A percentile compares a stretch with the other conserved stretches of the same genome.
Evolutionary conservation across 805 yeast species (phyloP).

Genomic region (Spathaspora girioi): DNA sequence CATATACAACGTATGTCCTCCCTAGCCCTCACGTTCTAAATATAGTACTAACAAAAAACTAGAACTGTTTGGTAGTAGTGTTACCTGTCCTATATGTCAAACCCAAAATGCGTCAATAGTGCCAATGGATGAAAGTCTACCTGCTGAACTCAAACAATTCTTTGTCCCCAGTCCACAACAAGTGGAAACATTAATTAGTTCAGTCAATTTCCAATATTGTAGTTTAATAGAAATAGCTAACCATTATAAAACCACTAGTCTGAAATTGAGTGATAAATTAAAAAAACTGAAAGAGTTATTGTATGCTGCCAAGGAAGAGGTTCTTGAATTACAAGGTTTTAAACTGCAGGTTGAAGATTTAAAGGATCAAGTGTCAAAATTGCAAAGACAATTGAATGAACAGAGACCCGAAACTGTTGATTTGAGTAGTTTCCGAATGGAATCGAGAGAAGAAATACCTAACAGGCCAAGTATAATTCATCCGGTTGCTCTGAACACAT

Average conservation of each 20-base stretch:
- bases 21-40: neutral
- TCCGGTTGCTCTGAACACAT: neutral
- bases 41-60: neutral
- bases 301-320: slow-evolving; percentile 8
- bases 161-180: slow-evolving; percentile 5
- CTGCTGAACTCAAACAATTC: slow-evolving; percentile 1
- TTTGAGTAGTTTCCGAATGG: neutral
- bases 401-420: neutral
- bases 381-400: slow-evolving; percentile 1
- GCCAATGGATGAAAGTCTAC: slow-evolving; percentile 1
- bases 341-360: slow-evolving; percentile 2
- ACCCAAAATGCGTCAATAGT: slow-evolving; percentile 1
- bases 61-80: neutral
- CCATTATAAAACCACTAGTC: neutral
- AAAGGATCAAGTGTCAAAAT: neutral
- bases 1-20: slow-evolving; percentile 7
- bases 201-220: slow-evolving; percentile 5
- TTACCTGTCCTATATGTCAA: slow-evolving; percentile 6
- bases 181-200: slow-evolving; percentile 3
- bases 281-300: slow-evolving; percentile 7
- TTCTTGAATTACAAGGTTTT: slow-evolving; percentile 1
- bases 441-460: neutral
- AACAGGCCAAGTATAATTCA: neutral
- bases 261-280: slow-evolving; percentile 5
- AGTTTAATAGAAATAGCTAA: slow-evolving; percentile 4